Evolutionary conservation across 2,329 filamentous ascomycete genomes (phyloP), one percentile per base, ranked within the genome.

Genomic region (Colletotrichum eremochloae): DNA sequence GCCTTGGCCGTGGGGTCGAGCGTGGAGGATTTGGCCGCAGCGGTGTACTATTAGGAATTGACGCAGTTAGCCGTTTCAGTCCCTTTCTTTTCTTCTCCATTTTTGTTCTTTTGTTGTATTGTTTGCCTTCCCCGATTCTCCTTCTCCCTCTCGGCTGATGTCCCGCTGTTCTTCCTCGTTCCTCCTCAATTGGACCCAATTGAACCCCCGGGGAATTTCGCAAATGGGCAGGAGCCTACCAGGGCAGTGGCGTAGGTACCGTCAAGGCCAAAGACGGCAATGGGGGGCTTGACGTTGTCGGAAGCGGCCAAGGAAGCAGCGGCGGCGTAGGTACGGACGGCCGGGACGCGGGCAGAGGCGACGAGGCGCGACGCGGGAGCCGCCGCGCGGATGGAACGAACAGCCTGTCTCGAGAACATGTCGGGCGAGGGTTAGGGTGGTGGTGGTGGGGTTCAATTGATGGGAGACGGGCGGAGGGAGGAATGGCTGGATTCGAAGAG

Each of bases 241-340:
- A 99, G 90, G 87, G 96, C 96, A 87, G 93, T 95, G 83, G 96
- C 96, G 87, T 99, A 99, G 83, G 96, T 98, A 85, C 96, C 96
- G 86, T 98, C 96, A 82, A 99, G 87, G 79, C 96, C 96, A 86
- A 94, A 99, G 81, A 99, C 90, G 79, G 95, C 90, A 82, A 98
- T 88, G 78, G 96, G 96, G 79, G 96, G 91, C 89, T 94, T 95
- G 83, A 91, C 85, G 74, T 92, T 90, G 82, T 90, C 86, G 80
- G 88, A 83, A 78, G 90, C 83, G 80, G 89, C 87, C 75, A 88
- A 85, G 76, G 87, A 84, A 76, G 94, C 93, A 36, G 70, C 68
- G n/a, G 68, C 70, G 80, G 94, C 94, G 85, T 94, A 98, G 84
- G 90, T 90, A 84, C 95, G 92, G 70, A 72, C 70, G 84, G 90